phyloP scores from a whole-genome alignment of 2,329 filamentous ascomycete species.

The Pseudogymnoascus sp. region DNA sequence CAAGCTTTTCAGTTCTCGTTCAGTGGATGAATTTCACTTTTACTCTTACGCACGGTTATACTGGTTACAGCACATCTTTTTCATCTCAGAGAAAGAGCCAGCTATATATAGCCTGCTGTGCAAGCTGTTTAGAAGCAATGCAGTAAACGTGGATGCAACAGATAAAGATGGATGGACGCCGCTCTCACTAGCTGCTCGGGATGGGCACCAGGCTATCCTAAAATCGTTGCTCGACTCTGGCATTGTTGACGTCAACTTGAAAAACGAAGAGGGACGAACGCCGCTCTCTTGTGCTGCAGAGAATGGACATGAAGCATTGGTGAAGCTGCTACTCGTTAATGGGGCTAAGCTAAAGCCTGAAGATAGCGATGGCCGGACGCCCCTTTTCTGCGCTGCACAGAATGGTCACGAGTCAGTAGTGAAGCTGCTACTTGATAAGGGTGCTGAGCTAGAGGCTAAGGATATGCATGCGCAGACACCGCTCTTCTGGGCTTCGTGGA shows the following conservation, averaged over 20 bases:
- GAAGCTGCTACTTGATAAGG: constrained; percentile 33
- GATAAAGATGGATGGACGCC: constrained; percentile 10
- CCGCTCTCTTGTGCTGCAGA: neutral
- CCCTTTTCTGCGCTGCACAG: neutral
- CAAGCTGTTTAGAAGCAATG: constrained; percentile 7
- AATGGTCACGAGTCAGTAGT: neutral
- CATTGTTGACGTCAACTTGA: neutral
- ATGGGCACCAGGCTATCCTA: constrained; percentile 5
- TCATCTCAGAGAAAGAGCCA: neutral
- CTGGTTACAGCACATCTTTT: neutral
- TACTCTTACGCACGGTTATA: constrained; percentile 12
- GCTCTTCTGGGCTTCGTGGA: neutral
- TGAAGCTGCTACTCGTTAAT: neutral
- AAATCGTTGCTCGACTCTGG: constrained; percentile 1
- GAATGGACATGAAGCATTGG: neutral
- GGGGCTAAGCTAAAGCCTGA: neutral
- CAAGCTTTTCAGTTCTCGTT: constrained; percentile 9
- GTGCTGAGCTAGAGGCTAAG: too few relatives aligned
- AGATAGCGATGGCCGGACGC: fast-evolving
- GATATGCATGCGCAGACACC: too few relatives aligned
- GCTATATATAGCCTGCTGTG: neutral
- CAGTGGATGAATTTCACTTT: constrained; percentile 11
- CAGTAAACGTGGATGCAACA: constrained; percentile 1
- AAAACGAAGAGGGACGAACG: neutral
- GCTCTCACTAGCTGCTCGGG: constrained; percentile 1